Conservation (phyloP, 2,329 filamentous ascomycete genomes). For the Nothophaeocryptopus gaeumannii region DNA sequence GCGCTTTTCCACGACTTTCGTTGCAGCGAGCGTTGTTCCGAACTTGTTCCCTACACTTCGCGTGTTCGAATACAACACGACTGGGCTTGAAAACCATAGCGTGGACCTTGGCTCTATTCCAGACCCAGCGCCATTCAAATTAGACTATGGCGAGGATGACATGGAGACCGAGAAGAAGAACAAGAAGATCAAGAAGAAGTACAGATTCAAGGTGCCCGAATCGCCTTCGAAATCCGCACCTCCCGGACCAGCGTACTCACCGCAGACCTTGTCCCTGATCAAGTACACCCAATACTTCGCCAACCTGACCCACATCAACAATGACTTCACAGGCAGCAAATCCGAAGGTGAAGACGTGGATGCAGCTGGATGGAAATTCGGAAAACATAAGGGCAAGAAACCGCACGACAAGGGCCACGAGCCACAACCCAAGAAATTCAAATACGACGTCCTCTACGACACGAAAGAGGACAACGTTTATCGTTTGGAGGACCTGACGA, state of each 20-base stretch:
- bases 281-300: slow-evolving; percentile 90
- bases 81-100: slow-evolving; percentile 58
- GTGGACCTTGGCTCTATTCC: slow-evolving; percentile 6
- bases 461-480: slow-evolving; percentile 76
- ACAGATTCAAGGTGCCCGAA: slow-evolving; percentile 57
- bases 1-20: slow-evolving; percentile 75
- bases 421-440: slow-evolving; percentile 62
- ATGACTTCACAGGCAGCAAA: slow-evolving; percentile 51
- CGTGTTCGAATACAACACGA: slow-evolving; percentile 91
- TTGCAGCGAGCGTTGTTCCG: slow-evolving; percentile 84
- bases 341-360: slow-evolving; percentile 29
- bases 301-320: slow-evolving; percentile 88
- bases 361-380: slow-evolving; percentile 57
- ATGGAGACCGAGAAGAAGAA: slow-evolving; percentile 46
- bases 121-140: slow-evolving; percentile 18
- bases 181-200: slow-evolving; percentile 53
- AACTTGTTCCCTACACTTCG: slow-evolving; percentile 82
- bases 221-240: slow-evolving; percentile 68
- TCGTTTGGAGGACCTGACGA: slow-evolving; percentile 76
- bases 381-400: slow-evolving; percentile 61
- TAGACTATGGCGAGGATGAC: slow-evolving; percentile 34
- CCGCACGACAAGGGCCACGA: slow-evolving; percentile 47
- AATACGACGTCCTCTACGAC: slow-evolving; percentile 80
- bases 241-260: slow-evolving; percentile 86
- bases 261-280: slow-evolving; percentile 74